phyloP scores from a whole-genome alignment of 106 monocot genomes.

The Amphibolis antarctica region DNA sequence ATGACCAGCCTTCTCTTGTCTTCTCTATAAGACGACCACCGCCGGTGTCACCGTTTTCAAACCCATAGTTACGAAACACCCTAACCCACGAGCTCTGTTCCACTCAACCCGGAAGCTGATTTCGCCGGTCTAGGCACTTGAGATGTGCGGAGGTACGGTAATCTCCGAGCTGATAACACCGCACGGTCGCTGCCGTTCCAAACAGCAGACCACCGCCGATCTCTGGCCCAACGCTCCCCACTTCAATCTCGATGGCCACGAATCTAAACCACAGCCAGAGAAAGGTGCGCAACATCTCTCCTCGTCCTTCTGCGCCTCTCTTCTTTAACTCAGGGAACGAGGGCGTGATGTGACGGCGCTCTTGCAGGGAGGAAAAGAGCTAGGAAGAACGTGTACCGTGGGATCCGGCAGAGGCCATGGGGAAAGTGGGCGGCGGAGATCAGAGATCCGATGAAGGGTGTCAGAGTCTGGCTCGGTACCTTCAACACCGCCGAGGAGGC shows the following conservation, averaged over 20 bases:
- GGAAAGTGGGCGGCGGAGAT: constrained; percentile 14
- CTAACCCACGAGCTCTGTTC: no score
- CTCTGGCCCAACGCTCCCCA: constrained; percentile 10
- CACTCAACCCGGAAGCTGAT: no score
- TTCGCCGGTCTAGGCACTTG: no score
- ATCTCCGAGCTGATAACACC: constrained; percentile 11
- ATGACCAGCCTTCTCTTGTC: no score
- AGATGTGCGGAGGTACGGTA: constrained; percentile 18
- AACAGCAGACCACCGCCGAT: not conserved
- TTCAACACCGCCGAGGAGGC: constrained; percentile 18
- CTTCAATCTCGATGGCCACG: constrained; percentile 21
- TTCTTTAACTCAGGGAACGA: not conserved
- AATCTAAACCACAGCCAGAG: constrained; percentile 6
- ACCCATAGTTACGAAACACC: no score
- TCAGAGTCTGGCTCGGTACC: constrained; percentile 12
- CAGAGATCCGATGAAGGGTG: constrained; percentile 16
- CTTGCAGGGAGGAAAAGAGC: constrained; percentile 4
- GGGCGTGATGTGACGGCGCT: not conserved
- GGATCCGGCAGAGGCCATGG: constrained; percentile 14
- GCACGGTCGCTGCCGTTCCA: not conserved
- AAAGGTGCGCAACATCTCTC: not conserved
- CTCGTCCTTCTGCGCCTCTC: not conserved
- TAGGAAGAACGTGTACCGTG: constrained; percentile 13
- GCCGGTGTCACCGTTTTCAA: no score
- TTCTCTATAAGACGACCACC: no score